Percentiles rank a stretch among this genome's conserved stretches.
Conservation (phyloP, 1,284 basidiomycete genomes). For the Ustilago loliicola region DNA sequence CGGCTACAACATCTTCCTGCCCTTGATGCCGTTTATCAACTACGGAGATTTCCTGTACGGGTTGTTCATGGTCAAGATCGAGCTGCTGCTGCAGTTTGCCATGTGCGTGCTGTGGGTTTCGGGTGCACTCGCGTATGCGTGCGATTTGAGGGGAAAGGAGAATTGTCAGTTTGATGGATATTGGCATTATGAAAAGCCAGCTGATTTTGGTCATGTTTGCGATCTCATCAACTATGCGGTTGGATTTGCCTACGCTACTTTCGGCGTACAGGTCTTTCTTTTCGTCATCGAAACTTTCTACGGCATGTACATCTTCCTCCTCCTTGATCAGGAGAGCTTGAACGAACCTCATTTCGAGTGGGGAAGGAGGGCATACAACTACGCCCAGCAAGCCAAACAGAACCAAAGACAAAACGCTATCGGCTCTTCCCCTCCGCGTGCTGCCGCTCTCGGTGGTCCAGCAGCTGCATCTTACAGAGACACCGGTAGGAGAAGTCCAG, state of each 20-base stretch:
- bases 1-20: slow-evolving; percentile 70
- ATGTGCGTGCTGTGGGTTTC: slow-evolving; percentile 71
- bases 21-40: slow-evolving; percentile 67
- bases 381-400: slow-evolving; percentile 40
- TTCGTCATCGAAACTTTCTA: slow-evolving; percentile 62
- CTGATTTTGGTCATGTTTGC: slow-evolving; percentile 69
- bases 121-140: slow-evolving; percentile 69
- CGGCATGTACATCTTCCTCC: slow-evolving; percentile 69
- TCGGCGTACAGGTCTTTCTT: slow-evolving; percentile 68
- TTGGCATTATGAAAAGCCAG: slow-evolving; percentile 70
- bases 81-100: slow-evolving; percentile 69
- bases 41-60: slow-evolving; percentile 68
- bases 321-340: slow-evolving; percentile 74
- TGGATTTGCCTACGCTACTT: slow-evolving; percentile 70
- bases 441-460: slow-evolving; percentile 1
- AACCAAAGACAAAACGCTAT: slow-evolving; percentile 24
- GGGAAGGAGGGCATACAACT: slow-evolving; percentile 68
- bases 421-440: slow-evolving; percentile 19
- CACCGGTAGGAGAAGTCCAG: slow-evolving; percentile 22
- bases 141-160: slow-evolving; percentile 69
- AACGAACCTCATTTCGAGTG: slow-evolving; percentile 69
- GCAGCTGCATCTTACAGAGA: slow-evolving; percentile 26
- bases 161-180: slow-evolving; percentile 71
- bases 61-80: slow-evolving; percentile 69
- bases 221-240: slow-evolving; percentile 70